A percentile compares a stretch with the other conserved stretches of the same genome.
phyloP scores from a whole-genome alignment of 805 yeast species.

The Barnettozyma sucrosica region DNA sequence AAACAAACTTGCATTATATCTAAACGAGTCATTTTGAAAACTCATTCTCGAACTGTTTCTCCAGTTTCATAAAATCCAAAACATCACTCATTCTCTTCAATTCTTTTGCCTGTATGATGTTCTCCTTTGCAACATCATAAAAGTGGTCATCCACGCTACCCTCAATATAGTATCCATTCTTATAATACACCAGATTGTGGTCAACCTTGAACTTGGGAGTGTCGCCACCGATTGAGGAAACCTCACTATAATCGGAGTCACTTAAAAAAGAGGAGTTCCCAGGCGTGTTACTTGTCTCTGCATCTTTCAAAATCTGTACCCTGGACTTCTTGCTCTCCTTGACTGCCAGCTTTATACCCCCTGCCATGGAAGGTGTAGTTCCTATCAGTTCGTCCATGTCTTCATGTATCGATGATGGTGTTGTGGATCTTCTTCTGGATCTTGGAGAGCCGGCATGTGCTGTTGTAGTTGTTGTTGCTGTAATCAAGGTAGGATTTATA shows the following conservation, averaged over 20 bases:
- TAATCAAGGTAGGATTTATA: constrained; percentile 1
- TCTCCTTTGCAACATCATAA: constrained; percentile 20
- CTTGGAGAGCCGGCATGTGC: not conserved
- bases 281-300: not conserved
- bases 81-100: constrained; percentile 17
- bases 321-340: constrained; percentile 23
- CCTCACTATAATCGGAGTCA: constrained; percentile 26
- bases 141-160: constrained; percentile 18
- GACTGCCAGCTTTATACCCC: constrained; percentile 24
- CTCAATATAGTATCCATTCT: constrained; percentile 24
- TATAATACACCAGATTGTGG: constrained; percentile 21
- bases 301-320: constrained; percentile 16
- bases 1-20: no score
- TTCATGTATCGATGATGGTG: not conserved
- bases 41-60: constrained; percentile 13
- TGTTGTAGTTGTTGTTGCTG: not conserved
- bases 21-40: not conserved
- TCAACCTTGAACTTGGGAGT: constrained; percentile 24
- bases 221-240: constrained; percentile 21
- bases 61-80: constrained; percentile 21
- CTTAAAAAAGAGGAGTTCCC: constrained; percentile 11
- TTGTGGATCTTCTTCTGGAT: not conserved
- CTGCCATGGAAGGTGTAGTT: constrained; percentile 21
- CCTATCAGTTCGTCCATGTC: not conserved
- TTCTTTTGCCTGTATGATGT: constrained; percentile 19